Base-by-base conservation (phyloP, 495 filamentous ascomycete species). In the Penicillium ochrochloron region DNA sequence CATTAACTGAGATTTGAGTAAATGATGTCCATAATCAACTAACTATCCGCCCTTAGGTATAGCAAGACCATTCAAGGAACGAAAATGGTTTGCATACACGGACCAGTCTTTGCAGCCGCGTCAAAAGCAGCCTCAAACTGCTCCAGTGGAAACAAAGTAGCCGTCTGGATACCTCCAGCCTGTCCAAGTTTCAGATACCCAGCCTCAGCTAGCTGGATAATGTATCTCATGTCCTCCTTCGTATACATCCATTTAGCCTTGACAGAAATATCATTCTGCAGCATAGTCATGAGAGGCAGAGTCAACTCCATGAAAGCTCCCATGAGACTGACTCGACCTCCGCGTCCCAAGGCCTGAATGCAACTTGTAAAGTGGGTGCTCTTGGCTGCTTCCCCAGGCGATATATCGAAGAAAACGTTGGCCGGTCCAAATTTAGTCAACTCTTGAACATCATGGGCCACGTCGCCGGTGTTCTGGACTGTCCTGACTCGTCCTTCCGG, bases 51-150 rank as follows among this genome's bases (percentile, higher is more conserved):
- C 19, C 21, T 12, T 14, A 17, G 44, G 10, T 48, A 48, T 17
- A 25, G 17, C 6, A 14, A 42, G 33, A 74, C 52, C 37, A 31
- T 44, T 41, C 37, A 35, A 41, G 37, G 37, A 41, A 12, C 37
- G 37, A 41, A 17, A 17, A 41, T 41, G 6, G 37, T 29, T 10
- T 44, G 21, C 23, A 42, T 27, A 27, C 37, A 19, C 33, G 37
- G 56, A 19, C 37, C 37, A n/a, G 21, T 21, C 34, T 58, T 19
- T 0, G 56, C 56, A 27, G 19, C 56, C 34, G 23, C 17, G 4
- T 41, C 37, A 58, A 58, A 58, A 2, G 37, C 37, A 25, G 37
- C 37, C 19, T 35, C 12, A 25, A 41, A 58, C 15, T 29, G 3
- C 41, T 58, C 37, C 11, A 58, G 19, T 19, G 56, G 11, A 42